Percentiles rank a stretch among this genome's conserved stretches.
Conservation (phyloP, 164 flowering plant species). For the Magnolia kwangsiensis region DNA sequence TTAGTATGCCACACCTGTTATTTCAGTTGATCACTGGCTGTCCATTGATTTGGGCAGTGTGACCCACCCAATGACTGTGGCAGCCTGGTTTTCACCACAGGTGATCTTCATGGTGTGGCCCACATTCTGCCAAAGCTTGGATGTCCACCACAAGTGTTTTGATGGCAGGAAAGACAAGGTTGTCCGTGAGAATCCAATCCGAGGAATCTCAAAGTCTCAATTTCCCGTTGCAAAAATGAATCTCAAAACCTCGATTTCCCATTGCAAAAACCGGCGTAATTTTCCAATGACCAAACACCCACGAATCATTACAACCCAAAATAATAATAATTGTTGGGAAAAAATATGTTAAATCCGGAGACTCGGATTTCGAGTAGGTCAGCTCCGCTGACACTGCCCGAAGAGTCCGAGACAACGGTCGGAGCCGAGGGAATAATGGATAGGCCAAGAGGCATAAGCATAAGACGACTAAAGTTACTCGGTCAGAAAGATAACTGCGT, state of each 20-base stretch:
- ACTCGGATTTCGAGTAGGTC: too few relatives aligned
- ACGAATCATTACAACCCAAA: background rate
- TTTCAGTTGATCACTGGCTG: background rate
- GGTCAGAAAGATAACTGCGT: too few relatives aligned
- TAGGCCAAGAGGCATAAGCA: too few relatives aligned
- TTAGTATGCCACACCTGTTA: too few relatives aligned
- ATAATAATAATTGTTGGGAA: too few relatives aligned
- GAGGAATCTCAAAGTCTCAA: background rate
- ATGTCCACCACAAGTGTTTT: background rate
- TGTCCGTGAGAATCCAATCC: background rate
- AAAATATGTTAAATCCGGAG: too few relatives aligned
- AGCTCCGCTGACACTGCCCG: too few relatives aligned
- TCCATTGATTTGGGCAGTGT: background rate
- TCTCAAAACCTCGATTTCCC: background rate
- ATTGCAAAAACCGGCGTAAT: background rate
- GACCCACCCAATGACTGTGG: background rate
- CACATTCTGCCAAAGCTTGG: too few relatives aligned
- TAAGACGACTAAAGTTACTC: too few relatives aligned
- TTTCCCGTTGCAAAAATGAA: background rate
- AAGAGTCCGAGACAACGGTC: too few relatives aligned
- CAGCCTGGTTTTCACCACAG: background rate
- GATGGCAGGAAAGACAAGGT: background rate
- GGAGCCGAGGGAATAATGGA: too few relatives aligned
- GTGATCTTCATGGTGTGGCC: too few relatives aligned
- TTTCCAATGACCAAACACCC: background rate